Conservation (phyloP, 2,329 filamentous ascomycete species). For the Aureobasidium sp. region DNA sequence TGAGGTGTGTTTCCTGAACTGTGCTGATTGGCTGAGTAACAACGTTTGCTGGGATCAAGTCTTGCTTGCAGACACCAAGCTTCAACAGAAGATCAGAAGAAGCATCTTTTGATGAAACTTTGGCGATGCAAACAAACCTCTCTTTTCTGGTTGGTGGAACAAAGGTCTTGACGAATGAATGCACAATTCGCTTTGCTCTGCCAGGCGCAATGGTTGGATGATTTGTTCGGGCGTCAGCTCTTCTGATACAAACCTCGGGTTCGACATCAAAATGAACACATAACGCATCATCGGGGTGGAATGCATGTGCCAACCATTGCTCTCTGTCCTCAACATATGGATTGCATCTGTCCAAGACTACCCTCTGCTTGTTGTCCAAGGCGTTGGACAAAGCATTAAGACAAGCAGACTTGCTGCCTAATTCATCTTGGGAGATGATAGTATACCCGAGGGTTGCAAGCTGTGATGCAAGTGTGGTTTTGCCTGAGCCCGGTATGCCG, state of each 20-base stretch:
- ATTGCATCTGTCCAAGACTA: conserved; percentile 16
- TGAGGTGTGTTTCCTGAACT: neutral
- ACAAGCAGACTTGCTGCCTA: conserved; percentile 10
- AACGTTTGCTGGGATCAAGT: neutral
- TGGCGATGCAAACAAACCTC: conserved; percentile 12
- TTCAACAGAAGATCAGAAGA: neutral
- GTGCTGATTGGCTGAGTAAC: neutral
- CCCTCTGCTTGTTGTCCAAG: neutral
- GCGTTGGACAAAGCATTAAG: conserved; percentile 9
- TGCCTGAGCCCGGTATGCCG: conserved; percentile 17
- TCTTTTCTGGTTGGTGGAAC: conserved; percentile 1
- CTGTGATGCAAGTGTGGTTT: conserved; percentile 10
- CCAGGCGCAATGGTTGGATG: conserved; percentile 16
- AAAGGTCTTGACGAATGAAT: conserved; percentile 10
- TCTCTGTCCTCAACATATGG: conserved; percentile 3
- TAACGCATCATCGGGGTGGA: neutral
- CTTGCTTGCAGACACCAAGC: neutral
- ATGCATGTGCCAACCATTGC: conserved; percentile 14
- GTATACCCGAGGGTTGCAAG: neutral
- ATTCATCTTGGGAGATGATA: conserved; percentile 16
- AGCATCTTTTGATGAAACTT: conserved; percentile 7
- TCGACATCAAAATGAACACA: conserved; percentile 13
- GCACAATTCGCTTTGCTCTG: conserved; percentile 7
- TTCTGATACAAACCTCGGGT: conserved; percentile 1
- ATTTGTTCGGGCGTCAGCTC: conserved; percentile 12